Evolutionary conservation across 768 basidiomycete genomes (phyloP).

Genomic region (Crassisporium funariophilum): DNA sequence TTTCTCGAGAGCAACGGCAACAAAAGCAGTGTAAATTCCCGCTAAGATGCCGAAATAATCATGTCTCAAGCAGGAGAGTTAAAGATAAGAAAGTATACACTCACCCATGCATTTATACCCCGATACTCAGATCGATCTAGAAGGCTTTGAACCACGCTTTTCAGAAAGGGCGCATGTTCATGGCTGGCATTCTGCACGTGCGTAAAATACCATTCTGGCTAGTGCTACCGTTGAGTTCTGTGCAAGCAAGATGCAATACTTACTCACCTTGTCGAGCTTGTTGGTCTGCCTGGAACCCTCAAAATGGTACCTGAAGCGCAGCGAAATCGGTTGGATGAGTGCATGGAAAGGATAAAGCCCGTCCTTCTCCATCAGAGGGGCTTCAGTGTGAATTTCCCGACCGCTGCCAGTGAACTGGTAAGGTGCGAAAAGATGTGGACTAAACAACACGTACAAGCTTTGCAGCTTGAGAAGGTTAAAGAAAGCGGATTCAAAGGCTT

Average conservation of each 20-base stretch:
- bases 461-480: conserved; percentile 77
- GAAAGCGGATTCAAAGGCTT: conserved; percentile 77
- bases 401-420: conserved; percentile 42
- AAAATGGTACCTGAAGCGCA: conserved; percentile 96
- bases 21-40: conserved; percentile 80
- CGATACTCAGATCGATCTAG: conserved; percentile 64
- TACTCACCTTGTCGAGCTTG: conserved; percentile 81
- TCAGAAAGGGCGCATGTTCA: conserved; percentile 84
- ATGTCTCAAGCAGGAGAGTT: conserved; percentile 5
- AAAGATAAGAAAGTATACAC: conserved; percentile 19
- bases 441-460: conserved; percentile 56
- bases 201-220: conserved; percentile 98
- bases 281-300: conserved; percentile 87
- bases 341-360: conserved; percentile 85
- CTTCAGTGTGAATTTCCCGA: conserved; percentile 39
- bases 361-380: conserved; percentile 39
- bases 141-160: conserved; percentile 69
- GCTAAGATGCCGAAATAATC: conserved; percentile 40
- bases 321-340: conserved; percentile 76
- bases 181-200: conserved; percentile 87
- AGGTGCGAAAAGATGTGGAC: neutral
- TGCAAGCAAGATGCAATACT: neutral
- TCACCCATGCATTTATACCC: conserved; percentile 75
- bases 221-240: conserved; percentile 4
- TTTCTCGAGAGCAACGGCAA: conserved; percentile 79